Percentiles rank a stretch among this genome's conserved stretches.
phyloP scores from a whole-genome alignment of 768 basidiomycete genomes.

The Suillus variegatus region DNA sequence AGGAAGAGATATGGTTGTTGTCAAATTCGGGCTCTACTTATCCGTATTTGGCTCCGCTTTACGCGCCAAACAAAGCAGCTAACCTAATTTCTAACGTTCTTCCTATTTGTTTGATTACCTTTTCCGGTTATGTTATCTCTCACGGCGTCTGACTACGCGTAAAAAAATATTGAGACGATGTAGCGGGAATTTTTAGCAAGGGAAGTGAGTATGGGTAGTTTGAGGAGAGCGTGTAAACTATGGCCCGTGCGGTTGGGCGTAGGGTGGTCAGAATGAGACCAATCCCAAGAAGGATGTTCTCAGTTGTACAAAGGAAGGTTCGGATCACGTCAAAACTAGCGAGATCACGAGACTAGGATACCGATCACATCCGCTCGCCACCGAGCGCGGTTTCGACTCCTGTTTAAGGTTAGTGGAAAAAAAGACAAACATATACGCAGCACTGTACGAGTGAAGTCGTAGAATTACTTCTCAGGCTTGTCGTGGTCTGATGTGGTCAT shows the following conservation, averaged over 20 bases:
- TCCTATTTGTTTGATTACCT: constrained; percentile 15
- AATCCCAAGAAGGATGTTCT: constrained; percentile 16
- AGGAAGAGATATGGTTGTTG: constrained; percentile 43
- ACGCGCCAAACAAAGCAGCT: constrained; percentile 40
- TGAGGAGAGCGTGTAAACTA: neutral
- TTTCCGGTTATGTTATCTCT: constrained; percentile 10
- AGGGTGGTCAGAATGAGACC: constrained; percentile 7
- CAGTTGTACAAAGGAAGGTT: constrained; percentile 10
- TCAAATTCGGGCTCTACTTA: constrained; percentile 39
- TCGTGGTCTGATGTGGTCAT: no score
- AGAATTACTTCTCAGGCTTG: no score
- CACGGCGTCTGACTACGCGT: neutral
- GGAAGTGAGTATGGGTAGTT: neutral
- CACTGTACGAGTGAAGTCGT: no score
- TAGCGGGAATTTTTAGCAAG: neutral
- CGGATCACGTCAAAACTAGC: constrained; percentile 36
- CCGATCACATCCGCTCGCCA: constrained; percentile 26
- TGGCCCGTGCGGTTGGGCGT: constrained; percentile 34
- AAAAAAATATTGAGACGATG: neutral
- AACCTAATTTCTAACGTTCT: constrained; percentile 29
- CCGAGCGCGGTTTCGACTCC: neutral
- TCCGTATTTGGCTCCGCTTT: constrained; percentile 43
- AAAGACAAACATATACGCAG: no score
- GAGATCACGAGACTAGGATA: constrained; percentile 15
- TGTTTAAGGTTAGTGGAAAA: neutral